Base-by-base conservation (phyloP, 768 basidiomycete species). In the Collybiopsis confluens region DNA sequence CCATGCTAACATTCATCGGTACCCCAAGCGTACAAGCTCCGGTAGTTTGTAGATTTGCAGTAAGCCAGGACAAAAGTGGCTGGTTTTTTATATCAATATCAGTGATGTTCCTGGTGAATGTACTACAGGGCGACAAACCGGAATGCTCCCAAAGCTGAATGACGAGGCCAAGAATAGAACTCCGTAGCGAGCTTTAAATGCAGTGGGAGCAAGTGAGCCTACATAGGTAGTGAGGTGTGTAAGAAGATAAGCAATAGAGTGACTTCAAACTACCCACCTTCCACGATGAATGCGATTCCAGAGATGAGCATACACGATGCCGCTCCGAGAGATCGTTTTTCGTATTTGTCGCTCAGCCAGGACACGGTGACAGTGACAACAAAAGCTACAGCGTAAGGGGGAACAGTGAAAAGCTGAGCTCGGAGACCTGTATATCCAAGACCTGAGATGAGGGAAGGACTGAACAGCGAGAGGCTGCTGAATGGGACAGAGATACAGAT, bases 381-480 rank as follows among this genome's bases (percentile, higher is more conserved):
- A 62, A 67, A 71, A n/a, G 67, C 70, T 8, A 66, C 63, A 3
- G 72, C 68, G 28, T 68, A 71, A 10, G 73, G 72, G 10, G 70
- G 65, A 0, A 79, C 78, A 3, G 75, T 77, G 64, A 77, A 73
- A 5, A 81, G 65, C 59, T 81, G 78, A 13, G 73, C 76, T 30
- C 61, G 56, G 43, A 74, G 68, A 1, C 70, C 69, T 10, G 65
- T 63, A 58, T 73, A 78, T 8, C 78, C 78, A 20, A 80, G 67
- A 16, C 70, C 71, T 1, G 73, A 63, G 4, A 82, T 76, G 65
- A 85, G 80, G 1, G 79, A 78, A 1, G 82, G 83, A 11, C 76
- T 69, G 64, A 85, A 84, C 23, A 83, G 69, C 26, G 64, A 65
- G 40, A 69, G 59, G 45, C 65, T 67, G 58, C 73, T 76, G 48